Evolutionary conservation across 2,329 filamentous ascomycete species (phyloP).

Genomic region (Ambrosiella cleistominuta): DNA sequence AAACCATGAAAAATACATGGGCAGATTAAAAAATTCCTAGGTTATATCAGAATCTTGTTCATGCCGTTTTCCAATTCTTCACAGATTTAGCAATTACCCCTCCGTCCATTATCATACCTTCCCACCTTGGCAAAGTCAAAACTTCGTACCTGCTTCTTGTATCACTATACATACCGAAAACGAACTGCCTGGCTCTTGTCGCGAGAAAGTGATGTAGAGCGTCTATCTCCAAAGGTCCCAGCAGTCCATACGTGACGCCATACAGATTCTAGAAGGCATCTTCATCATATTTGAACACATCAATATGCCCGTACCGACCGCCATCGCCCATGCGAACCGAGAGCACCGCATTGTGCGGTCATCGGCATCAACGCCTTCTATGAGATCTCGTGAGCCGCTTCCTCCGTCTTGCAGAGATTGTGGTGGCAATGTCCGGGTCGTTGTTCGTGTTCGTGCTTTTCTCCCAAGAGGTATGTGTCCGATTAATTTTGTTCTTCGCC

Average conservation of each 20-base stretch:
- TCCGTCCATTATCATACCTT: not conserved
- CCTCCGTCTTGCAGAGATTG: conserved; percentile 37
- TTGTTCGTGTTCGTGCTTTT: conserved; percentile 66
- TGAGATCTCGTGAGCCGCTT: conserved; percentile 54
- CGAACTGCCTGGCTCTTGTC: conserved; percentile 1
- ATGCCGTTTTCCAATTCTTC: not conserved
- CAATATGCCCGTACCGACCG: conserved; percentile 24
- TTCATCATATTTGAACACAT: conserved; percentile 17
- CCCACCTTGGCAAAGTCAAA: not conserved
- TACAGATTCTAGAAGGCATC: conserved; percentile 22
- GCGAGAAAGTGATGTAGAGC: conserved; percentile 20
- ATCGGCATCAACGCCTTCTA: conserved; percentile 60
- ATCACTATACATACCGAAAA: not conserved
- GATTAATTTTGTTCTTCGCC: conserved; percentile 12
- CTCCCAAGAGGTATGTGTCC: conserved; percentile 49
- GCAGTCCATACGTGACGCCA: conserved; percentile 7
- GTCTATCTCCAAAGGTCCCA: conserved; percentile 23
- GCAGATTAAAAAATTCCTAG: not conserved
- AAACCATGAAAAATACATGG: not conserved
- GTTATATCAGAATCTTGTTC: not conserved
- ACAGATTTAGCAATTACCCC: not conserved
- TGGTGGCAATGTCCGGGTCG: conserved; percentile 65
- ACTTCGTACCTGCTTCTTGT: not conserved
- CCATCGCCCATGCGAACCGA: conserved; percentile 28
- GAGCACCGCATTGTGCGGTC: conserved; percentile 32